Percentiles rank a stretch among this genome's conserved stretches.
Conservation (phyloP, 768 basidiomycete species). For the Plicaturopsis crispa region DNA sequence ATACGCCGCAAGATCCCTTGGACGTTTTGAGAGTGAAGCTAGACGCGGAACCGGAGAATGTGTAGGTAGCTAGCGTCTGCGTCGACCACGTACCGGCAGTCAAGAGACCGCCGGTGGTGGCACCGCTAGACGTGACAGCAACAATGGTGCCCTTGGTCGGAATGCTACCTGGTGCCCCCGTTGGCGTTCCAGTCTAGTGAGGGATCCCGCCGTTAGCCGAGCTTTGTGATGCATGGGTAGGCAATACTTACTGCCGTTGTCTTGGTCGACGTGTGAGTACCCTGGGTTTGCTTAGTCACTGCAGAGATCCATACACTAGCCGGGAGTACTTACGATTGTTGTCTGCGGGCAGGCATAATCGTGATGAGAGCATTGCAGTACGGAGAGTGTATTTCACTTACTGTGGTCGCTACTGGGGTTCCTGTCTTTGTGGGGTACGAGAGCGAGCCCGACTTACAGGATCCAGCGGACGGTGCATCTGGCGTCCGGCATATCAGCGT, state of each 20-base stretch:
- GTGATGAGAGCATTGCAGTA: too few relatives aligned
- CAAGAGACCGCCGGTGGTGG: slow-evolving; percentile 42
- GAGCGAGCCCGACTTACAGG: slow-evolving; percentile 51
- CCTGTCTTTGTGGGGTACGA: slow-evolving; percentile 53
- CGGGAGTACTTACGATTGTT: too few relatives aligned
- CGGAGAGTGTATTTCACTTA: too few relatives aligned
- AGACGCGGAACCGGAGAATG: slow-evolving; percentile 35
- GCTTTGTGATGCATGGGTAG: too few relatives aligned
- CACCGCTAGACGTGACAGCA: slow-evolving; percentile 26
- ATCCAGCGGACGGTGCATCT: slow-evolving; percentile 44
- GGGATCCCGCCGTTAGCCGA: too few relatives aligned
- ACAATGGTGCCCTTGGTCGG: slow-evolving; percentile 41
- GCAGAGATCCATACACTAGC: too few relatives aligned
- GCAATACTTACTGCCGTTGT: too few relatives aligned
- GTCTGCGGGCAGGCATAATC: slow-evolving; percentile 7
- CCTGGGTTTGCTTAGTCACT: too few relatives aligned
- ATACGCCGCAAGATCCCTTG: slow-evolving; percentile 50
- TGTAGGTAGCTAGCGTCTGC: slow-evolving; percentile 52
- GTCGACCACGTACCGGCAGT: slow-evolving; percentile 52
- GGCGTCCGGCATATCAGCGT: neutral
- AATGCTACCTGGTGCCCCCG: slow-evolving; percentile 14
- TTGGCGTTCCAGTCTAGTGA: too few relatives aligned
- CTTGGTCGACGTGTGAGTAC: too few relatives aligned
- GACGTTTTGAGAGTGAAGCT: slow-evolving; percentile 53
- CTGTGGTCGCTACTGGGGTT: slow-evolving; percentile 19